Conservation (phyloP, 495 filamentous ascomycete genomes). For the Glarea lozoyensis region DNA sequence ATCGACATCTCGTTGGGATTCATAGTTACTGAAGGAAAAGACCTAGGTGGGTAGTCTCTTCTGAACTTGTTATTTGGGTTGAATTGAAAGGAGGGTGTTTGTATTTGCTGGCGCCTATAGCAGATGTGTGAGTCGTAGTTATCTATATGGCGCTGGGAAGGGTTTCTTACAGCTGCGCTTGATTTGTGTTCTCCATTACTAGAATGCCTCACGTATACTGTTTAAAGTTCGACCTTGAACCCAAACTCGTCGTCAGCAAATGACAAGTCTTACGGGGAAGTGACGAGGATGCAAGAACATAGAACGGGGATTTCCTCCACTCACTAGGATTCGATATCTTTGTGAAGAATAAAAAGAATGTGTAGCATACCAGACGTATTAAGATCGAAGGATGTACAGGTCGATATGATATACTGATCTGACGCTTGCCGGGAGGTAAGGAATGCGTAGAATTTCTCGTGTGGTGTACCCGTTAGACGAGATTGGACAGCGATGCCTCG, state of each 20-base stretch:
- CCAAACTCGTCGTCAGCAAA: conserved; percentile 19
- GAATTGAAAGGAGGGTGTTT: conserved; percentile 22
- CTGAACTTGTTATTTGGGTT: conserved; percentile 22
- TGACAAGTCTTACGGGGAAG: conserved; percentile 13
- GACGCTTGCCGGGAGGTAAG: conserved; percentile 6
- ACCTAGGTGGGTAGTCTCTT: conserved; percentile 22
- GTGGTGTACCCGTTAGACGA: conserved; percentile 14
- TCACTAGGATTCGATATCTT: conserved; percentile 6
- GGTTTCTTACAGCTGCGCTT: conserved; percentile 20
- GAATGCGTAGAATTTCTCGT: conserved; percentile 22
- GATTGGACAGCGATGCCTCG: conserved; percentile 21
- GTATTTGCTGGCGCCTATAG: conserved; percentile 20
- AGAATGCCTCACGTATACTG: conserved; percentile 13
- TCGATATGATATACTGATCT: conserved; percentile 18
- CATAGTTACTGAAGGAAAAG: conserved; percentile 21
- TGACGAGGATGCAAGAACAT: conserved; percentile 11
- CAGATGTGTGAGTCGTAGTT: conserved; percentile 10
- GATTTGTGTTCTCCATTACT: conserved; percentile 21
- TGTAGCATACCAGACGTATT: conserved; percentile 17
- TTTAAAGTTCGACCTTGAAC: conserved; percentile 7
- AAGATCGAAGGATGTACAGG: conserved; percentile 19
- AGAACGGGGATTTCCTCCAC: conserved; percentile 10
- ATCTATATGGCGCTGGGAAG: conserved; percentile 1
- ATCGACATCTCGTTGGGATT: conserved; percentile 19
- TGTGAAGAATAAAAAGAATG: conserved; percentile 2